Base-by-base conservation (phyloP, 176 grass and related monocot species). In the Cymbopogon citratus region DNA sequence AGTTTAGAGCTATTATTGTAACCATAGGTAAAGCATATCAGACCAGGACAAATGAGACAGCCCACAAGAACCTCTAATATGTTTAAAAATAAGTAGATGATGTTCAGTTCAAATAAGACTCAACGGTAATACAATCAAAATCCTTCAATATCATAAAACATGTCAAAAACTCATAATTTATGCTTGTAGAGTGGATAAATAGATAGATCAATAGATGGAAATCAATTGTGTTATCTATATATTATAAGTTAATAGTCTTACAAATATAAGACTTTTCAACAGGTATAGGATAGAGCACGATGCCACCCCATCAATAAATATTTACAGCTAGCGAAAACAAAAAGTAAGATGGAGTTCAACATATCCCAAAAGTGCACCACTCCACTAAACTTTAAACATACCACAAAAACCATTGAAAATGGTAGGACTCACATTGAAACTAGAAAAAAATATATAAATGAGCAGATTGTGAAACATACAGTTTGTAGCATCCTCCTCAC, bases 401-500 rank as follows among this genome's bases (percentile, higher is more conserved):
- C 10, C 66, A 1, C 29, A 77, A 19, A 19, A 2, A 14, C 0
- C 40, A 78, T 41, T 49, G 12, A 31, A 9, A 3, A 26, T 51
- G 14, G 15, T 40, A 23, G 26, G 70, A 28, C 16, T 28, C 12
- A 31, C 64, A 63, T 5, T 48, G 6, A 69, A 41, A 71, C 14
- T 46, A 9, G 27, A 71, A 71, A 71, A 45, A 43, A 46, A 15
- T 1, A 16, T 26, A 49, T 62, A 81, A 71, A n/a, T 27, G 77
- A 54, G 39, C 23, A 21, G 73, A 38, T 85, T 21, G 25, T 15
- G 9, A 84, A 85, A 78, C 81, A 39, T 99, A 99, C 97, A 94
- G 64, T 91, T 93, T 71, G 85, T 91, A 80, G 89, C 85, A 76
- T 93, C 82, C 41, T 96, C 93, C 76, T 90, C 97, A 72, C 51